phyloP scores from a whole-genome alignment of 495 filamentous ascomycete genomes.

The Aspergillus heteromorphus region DNA sequence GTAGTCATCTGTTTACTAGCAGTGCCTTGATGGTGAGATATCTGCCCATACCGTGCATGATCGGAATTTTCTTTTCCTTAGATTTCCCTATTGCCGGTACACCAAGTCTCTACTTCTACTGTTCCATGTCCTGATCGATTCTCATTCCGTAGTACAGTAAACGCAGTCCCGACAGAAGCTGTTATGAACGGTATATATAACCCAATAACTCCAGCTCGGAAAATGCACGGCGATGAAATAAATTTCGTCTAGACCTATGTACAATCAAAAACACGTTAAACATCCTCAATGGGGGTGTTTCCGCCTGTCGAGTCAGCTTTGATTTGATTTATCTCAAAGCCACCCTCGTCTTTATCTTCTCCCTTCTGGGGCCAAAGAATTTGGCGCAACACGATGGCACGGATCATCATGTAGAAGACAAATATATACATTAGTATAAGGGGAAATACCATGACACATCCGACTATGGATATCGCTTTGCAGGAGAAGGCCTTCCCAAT shows the following conservation, averaged over 20 bases:
- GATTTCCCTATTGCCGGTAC: too few relatives aligned
- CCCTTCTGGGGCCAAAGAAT: conserved; percentile 70
- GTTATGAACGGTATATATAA: too few relatives aligned
- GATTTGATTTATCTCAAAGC: conserved; percentile 41
- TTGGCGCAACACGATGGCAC: conserved; percentile 57
- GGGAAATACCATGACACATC: conserved; percentile 56
- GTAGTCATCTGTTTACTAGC: too few relatives aligned
- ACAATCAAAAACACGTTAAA: neutral
- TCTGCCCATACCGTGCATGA: too few relatives aligned
- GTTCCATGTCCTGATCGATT: too few relatives aligned
- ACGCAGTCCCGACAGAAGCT: too few relatives aligned
- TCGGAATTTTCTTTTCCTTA: too few relatives aligned
- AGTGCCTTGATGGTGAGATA: too few relatives aligned
- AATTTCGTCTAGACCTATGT: neutral
- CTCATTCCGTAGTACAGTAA: too few relatives aligned
- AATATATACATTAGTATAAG: conserved; percentile 65
- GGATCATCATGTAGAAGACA: conserved; percentile 65
- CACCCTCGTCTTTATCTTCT: conserved; percentile 58
- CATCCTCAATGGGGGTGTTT: conserved; percentile 8
- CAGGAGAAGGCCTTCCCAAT: conserved; percentile 61
- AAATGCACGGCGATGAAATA: too few relatives aligned
- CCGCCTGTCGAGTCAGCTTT: conserved; percentile 20
- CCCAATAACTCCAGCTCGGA: too few relatives aligned
- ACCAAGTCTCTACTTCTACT: too few relatives aligned
- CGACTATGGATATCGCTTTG: conserved; percentile 58